Base-by-base conservation (phyloP, 2,329 filamentous ascomycete genomes). In the Diplodia mutila region DNA sequence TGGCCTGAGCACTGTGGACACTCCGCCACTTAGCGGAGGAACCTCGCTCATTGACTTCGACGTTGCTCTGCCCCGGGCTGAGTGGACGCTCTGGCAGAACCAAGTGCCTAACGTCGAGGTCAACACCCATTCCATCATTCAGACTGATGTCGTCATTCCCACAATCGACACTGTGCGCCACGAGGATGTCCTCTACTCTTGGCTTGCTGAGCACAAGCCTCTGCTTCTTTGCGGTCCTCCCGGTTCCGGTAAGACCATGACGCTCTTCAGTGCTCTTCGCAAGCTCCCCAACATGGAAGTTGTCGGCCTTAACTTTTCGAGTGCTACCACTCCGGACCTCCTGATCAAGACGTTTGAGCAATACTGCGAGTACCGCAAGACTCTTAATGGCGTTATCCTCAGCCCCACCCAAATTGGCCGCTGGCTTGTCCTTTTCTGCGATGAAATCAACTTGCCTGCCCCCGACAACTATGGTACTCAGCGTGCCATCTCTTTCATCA, bases 211-310 rank as follows among this genome's bases (percentile, higher is more conserved):
- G 79, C 95, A 99, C 78, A 99, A 99, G 82, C 95, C 96, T 14
- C 85, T 99, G 21, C 84, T 99, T 64, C 90, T 99, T 18, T 99
- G 95, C 78, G 96, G 95, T 79, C 96, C 95, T 76, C 95, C 95
- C 68, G 95, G 95, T 83, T 99, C 95, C 63, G 95, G 95, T 85
- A 99, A 99, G 84, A 99, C 95, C 4, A 99, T 99, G 95, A 99
- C 95, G 12, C 84, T 99, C 14, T 99, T 99, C 84, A 97, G 94
- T 77, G 95, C 95, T 39, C 87, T 99, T 65, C 90, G 95, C 71
- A 99, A 99, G 80, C 85, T 99, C 68, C 94, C 94, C 3, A 97
- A 97, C 77, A 97, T 99, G 94, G 95, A 99, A 80, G 93, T 97
- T 68, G 96, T 99, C 37, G 95, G 95, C 59, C 92, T 99, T 77